phyloP scores from a whole-genome alignment of 495 filamentous ascomycete species.

The Hypoxylon lenormandii region DNA sequence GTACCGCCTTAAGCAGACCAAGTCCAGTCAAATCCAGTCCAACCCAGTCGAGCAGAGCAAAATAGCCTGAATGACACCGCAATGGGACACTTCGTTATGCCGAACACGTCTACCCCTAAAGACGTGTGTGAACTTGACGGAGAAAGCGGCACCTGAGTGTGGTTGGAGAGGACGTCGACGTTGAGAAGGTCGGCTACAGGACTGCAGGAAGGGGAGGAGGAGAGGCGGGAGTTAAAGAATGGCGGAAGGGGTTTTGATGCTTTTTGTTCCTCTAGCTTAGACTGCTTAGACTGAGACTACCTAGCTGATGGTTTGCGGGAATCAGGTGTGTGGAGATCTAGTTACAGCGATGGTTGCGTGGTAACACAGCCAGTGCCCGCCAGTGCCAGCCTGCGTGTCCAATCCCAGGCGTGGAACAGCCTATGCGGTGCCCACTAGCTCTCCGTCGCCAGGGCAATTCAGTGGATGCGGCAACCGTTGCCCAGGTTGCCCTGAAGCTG shows the following conservation, averaged over 20 bases:
- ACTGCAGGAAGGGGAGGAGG: slow-evolving; percentile 10
- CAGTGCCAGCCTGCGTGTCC: slow-evolving; percentile 32
- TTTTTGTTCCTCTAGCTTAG: slow-evolving; percentile 51
- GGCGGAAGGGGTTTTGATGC: slow-evolving; percentile 42
- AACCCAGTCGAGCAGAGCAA: slow-evolving; percentile 13
- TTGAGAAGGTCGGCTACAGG: slow-evolving; percentile 31
- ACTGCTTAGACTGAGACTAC: too few relatives aligned
- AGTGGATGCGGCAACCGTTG: slow-evolving; percentile 35
- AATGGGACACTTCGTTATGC: slow-evolving; percentile 31
- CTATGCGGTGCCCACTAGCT: slow-evolving; percentile 34
- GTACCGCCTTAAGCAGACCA: slow-evolving; percentile 6
- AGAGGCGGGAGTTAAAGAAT: slow-evolving; percentile 24
- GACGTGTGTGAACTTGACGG: slow-evolving; percentile 24
- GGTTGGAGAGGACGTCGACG: slow-evolving; percentile 34
- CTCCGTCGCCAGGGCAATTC: slow-evolving; percentile 44
- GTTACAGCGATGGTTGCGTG: slow-evolving; percentile 38
- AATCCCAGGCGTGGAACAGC: slow-evolving; percentile 30
- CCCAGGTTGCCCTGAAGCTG: slow-evolving; percentile 40
- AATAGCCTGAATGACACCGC: slow-evolving; percentile 1
- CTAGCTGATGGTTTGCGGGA: slow-evolving; percentile 35
- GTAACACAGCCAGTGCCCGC: slow-evolving; percentile 43
- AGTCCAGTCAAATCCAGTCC: not conserved
- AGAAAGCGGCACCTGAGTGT: slow-evolving; percentile 35
- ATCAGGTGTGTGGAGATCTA: slow-evolving; percentile 25
- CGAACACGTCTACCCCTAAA: slow-evolving; percentile 38